Base-by-base conservation (phyloP, 2,329 filamentous ascomycete genomes). In the Stachybotrys chartarum region DNA sequence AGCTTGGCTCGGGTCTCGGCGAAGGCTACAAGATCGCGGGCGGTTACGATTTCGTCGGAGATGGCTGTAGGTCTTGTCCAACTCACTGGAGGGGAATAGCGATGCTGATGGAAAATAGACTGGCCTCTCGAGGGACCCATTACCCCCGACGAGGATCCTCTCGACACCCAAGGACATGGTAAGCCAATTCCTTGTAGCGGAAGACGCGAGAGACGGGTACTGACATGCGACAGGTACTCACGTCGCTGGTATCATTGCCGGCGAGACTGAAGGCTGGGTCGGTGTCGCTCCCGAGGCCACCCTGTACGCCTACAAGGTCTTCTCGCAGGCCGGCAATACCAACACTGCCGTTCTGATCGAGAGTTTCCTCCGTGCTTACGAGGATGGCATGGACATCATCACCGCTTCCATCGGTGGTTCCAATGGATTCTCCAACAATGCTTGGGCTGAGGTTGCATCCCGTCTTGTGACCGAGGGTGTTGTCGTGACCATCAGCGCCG, bases 401-500 rank as follows among this genome's bases (percentile, higher is more conserved):
- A 70, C 66, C 12, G 59, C 64, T 11, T 66, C 63, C 45, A 65
- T 71, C 18, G 68, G 69, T 1, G 53, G 56, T 3, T 52, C 63
- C 5, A 61, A 61, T 30, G 72, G 72, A 11, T 69, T 61, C 56
- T 51, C 53, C 7, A 53, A 57, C 53, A 54, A 68, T 45, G 67
- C 68, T 10, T 70, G 65, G 69, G 68, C 67, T 4, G 61, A 63
- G 2, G 61, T 72, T 1, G 66, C 67, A 17, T 66, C 65, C 11
- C 59, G 65, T 17, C 64, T 72, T 45, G 69, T 72, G 12, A 70
- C 75, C 7, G 65, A 72, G 6, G 75, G 75, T 6, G 68, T 77
- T 8, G 68, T 75, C 11, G 68, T 76, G 32, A 72, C 72, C 8
- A 70, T 78, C 30, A 68, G 74, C 0, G 74, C 71, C 7, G 76